Base-by-base conservation (phyloP, 148 eudicot species). In the Vaccinium darrowii region DNA sequence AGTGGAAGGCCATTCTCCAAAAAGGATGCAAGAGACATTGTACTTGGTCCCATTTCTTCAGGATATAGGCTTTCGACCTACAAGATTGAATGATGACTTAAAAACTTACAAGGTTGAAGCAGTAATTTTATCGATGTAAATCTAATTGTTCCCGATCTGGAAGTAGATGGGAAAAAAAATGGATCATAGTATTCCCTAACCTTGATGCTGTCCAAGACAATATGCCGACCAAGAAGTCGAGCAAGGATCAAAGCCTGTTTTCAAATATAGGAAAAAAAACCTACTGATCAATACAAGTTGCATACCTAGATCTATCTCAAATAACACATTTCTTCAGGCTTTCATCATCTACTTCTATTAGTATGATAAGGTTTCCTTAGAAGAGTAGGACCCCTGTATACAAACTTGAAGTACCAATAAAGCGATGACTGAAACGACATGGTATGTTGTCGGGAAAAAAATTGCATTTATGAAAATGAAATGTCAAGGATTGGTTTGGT, bases 31-130 rank as follows among this genome's bases (percentile, higher is more conserved):
- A 95, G 88, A 54, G 89, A 57, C 93, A 97, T 95, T 81, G 83
- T 84, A 85, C 87, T 83, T 60, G 98, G 94, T 83, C 95, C 97
- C 99, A 96, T 92, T 83, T 90, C 92, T 58, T 77, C 89, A 74
- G 97, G 98, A 83, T 92, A 94, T 88, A 96, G 90, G 87, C 99
- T 96, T 85, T 96, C 95, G 63, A 96, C 91, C 99, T 96, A 78
- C 54, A 75, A 16, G 60, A 62, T 53, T 53, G 47, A 43, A 43
- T 43, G 47, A 4, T 43, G 47, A 43, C 6, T 43, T 43, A 43
- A 43, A 43, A 43, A 43, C 47, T 43, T 43, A 43, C 47, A 5
- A 43, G 47, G 5, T 43, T 43, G 67, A 85, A 85, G 33, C 33
- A 77, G 23, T 36, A 50, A 80, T n/a, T 60, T 27, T 49, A 14